phyloP scores from a whole-genome alignment of 176 grass and related monocot species.

The Hordeum marinum region DNA sequence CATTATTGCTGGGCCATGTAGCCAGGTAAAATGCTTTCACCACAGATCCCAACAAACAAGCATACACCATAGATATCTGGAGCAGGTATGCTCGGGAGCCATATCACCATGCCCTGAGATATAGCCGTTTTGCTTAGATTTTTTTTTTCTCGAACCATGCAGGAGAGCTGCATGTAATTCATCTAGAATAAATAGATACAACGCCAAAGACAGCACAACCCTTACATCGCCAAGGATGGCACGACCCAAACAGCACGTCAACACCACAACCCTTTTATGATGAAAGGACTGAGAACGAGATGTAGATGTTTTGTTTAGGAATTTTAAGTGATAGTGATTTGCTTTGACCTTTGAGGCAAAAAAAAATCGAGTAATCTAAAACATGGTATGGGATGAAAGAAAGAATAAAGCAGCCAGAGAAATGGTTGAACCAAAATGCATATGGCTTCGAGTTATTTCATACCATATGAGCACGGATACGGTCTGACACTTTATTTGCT shows the following conservation, averaged over 20 bases:
- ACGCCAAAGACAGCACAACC: background rate
- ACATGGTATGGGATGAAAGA: background rate
- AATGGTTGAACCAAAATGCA: background rate
- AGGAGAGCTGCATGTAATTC: too few species aligned
- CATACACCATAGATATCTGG: too few species aligned
- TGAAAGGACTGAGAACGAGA: background rate
- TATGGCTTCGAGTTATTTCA: background rate
- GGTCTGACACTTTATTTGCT: constrained; percentile 64
- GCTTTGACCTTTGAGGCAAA: background rate
- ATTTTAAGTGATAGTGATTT: background rate
- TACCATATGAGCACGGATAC: constrained; percentile 67
- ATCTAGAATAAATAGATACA: background rate
- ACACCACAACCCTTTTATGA: background rate
- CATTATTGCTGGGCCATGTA: too few species aligned
- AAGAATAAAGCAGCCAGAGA: background rate
- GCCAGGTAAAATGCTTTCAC: too few species aligned
- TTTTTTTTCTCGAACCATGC: too few species aligned
- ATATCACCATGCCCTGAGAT: background rate
- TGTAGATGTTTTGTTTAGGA: background rate
- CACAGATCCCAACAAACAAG: too few species aligned
- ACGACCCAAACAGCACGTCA: background rate
- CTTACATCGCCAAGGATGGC: background rate
- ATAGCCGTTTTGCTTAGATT: background rate
- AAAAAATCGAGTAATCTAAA: background rate
- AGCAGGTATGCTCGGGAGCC: too few species aligned